These are phyloP conservation scores for Mycena floridula DNA, from an alignment of 768 basidiomycete species.

Conservation along the genomic window DNA sequence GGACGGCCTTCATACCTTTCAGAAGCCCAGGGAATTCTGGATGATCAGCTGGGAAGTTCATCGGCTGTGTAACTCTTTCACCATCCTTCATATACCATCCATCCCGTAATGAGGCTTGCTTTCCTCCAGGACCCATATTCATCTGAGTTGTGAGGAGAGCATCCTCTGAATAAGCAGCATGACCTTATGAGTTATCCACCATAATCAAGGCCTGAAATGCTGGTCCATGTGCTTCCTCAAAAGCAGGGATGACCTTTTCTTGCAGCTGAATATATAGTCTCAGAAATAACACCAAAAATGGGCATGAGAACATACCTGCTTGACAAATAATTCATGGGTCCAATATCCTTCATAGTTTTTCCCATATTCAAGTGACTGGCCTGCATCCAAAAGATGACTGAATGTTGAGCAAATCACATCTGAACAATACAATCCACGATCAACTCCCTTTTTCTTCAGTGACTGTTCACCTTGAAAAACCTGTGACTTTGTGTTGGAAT, in stretches of 20 bases:
- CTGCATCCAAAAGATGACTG: constrained; percentile 21
- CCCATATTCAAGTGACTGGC: constrained; percentile 25
- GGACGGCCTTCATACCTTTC: constrained; percentile 23
- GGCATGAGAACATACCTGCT: constrained; percentile 15
- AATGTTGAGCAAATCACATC: constrained; percentile 27
- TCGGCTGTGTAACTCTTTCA: constrained; percentile 7
- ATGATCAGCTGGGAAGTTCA: constrained; percentile 18
- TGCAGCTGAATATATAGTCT: constrained; percentile 8
- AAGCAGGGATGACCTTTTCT: constrained; percentile 13
- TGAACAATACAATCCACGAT: constrained; percentile 25
- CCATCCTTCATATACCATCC: constrained; percentile 6
- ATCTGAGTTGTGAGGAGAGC: constrained; percentile 4
- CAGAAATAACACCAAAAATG: neutral
- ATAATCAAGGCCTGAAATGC: neutral
- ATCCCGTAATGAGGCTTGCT: constrained; percentile 8
- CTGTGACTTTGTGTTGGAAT: constrained; percentile 16
- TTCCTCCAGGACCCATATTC: constrained; percentile 11
- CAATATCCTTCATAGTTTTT: constrained; percentile 23
- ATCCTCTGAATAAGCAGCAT: constrained; percentile 11
- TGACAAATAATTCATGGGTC: constrained; percentile 19
- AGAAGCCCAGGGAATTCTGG: constrained; percentile 11
- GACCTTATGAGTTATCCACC: constrained; percentile 13
- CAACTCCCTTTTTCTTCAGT: constrained; percentile 24
- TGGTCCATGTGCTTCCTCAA: constrained; percentile 11
- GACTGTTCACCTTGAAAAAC: constrained; percentile 12